Evolutionary conservation across 2,329 filamentous ascomycete genomes (phyloP), one percentile per base, ranked within the genome.

Genomic region (Phyllosticta citribraziliensis): DNA sequence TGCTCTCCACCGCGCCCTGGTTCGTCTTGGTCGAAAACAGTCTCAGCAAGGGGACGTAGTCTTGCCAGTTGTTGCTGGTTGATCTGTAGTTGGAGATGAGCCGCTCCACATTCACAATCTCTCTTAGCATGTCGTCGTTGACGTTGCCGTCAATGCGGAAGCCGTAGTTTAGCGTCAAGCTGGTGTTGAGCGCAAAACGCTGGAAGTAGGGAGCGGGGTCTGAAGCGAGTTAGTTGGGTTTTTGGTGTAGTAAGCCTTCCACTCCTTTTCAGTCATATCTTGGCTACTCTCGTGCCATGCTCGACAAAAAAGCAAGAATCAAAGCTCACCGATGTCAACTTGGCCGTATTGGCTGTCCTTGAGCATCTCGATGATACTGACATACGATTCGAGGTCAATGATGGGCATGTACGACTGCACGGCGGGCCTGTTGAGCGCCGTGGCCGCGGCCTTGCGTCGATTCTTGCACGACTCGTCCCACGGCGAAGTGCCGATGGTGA

Each of bases 41-140:
- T 27, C 89, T 80, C 63, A 94, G 70, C 5, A 92, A 68, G 0
- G 89, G 88, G n/a, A 94, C 83, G 66, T 93, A 93, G 68, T 94
- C 89, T 68, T 90, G 87, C 84, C 88, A 89, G 70, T 93, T 93
- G 69, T 91, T 90, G 67, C 86, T 89, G 0, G 88, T 93, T 25
- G 84, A 88, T 55, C 89, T 78, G 69, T 92, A 88, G 67, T 89
- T 89, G 58, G 85, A 87, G 24, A 94, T 85, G 5, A 84, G 85
- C 30, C 88, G 81, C 71, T 93, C 89, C 2, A 93, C 88, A 55
- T 85, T 79, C 0, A 85, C 84, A 62, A 94, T 91, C 69, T 93
- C 89, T 20, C 83, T 78, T 5, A 93, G 78, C 8, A 92, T 76
- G 50, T 81, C 76, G 64, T 87, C 82, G 62, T 90, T 79, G 54